Evolutionary conservation across 148 eudicot genomes (phyloP), one percentile per base, ranked within the genome.

Genomic region (Nepenthes gracilis): DNA sequence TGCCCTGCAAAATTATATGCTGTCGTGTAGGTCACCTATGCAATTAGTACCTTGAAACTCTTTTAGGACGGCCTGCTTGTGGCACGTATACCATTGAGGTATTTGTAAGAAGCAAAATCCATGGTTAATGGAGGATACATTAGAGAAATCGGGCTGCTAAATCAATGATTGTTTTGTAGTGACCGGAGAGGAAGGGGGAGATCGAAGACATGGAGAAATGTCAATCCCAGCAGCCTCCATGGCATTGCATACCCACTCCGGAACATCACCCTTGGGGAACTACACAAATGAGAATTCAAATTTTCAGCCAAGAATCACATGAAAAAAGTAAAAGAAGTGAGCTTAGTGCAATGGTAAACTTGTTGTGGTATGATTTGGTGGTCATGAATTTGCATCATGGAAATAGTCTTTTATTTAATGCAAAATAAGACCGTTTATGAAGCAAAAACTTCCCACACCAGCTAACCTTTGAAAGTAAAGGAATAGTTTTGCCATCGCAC

Each of bases 211-310:
- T 2, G 81, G 70, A 36, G 97, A 82, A 62, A 90, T 77, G 70
- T 90, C 88, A 14, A 90, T 77, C 53, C 85, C 95, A 5, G 97
- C 88, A 65, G 86, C 91, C 77, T 84, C 86, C 97, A 90, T 86
- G 57, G 95, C 97, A 60, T 84, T 75, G 79, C 91, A 76, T 51
- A 86, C 97, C 95, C 97, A 90, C 67, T 82, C 78, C 0, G 95
- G 97, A 35, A 86, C 91, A 77, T 90, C 86, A 8, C 95, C 95
- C 70, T 77, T 66, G 1, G 97, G 97, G 64, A 86, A 90, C 97
- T 86, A 48, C n/a, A 34, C 35, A 36, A 23, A 23, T 23, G 23
- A 23, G 23, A 23, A 35, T 49, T 49, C 49, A 60, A 13, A 32
- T 6, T 23, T 23, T 23, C 23, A 23, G 23, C 23, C 23, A 23